Conservation (phyloP, 148 eudicot genomes). For the Salicornia ramosissima region DNA sequence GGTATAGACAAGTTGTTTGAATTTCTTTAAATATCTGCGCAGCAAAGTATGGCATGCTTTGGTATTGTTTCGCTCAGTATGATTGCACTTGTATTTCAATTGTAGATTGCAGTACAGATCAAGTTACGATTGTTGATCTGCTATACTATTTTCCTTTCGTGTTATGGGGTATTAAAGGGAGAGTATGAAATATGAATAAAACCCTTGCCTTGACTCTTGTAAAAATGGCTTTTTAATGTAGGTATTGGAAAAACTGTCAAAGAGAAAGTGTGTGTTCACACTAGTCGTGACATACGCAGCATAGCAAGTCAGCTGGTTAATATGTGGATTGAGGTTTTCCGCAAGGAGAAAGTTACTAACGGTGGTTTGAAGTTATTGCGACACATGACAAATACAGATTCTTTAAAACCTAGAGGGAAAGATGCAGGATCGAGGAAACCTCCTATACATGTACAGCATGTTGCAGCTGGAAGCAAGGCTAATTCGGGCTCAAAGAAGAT, state of each 20-base stretch:
- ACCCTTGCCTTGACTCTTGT: background rate
- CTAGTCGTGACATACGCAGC: constrained; percentile 98
- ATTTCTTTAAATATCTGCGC: background rate
- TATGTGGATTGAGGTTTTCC: constrained; percentile 94
- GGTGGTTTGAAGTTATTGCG: constrained; percentile 59
- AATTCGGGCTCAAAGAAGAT: constrained; percentile 40
- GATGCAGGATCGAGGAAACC: constrained; percentile 48
- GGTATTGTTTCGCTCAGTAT: background rate
- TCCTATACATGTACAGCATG: constrained; percentile 45
- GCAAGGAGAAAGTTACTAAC: constrained; percentile 89
- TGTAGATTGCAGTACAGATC: constrained; percentile 2
- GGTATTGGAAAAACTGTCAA: constrained; percentile 96
- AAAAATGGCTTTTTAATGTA: constrained; percentile 26
- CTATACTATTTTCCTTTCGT: constrained; percentile 1
- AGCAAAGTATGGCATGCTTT: background rate
- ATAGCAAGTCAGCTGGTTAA: constrained; percentile 94
- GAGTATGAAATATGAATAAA: constrained; percentile 2
- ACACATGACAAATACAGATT: constrained; percentile 49
- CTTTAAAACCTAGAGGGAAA: constrained; percentile 49
- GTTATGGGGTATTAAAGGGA: background rate
- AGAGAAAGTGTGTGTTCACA: constrained; percentile 97
- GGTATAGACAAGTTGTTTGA: constrained; percentile 42
- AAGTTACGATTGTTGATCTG: background rate
- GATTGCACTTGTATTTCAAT: background rate
- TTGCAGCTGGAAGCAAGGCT: constrained; percentile 38